Evolutionary conservation across 441 rosid genomes (phyloP).

Genomic region (Heliophila coronopifolia): DNA sequence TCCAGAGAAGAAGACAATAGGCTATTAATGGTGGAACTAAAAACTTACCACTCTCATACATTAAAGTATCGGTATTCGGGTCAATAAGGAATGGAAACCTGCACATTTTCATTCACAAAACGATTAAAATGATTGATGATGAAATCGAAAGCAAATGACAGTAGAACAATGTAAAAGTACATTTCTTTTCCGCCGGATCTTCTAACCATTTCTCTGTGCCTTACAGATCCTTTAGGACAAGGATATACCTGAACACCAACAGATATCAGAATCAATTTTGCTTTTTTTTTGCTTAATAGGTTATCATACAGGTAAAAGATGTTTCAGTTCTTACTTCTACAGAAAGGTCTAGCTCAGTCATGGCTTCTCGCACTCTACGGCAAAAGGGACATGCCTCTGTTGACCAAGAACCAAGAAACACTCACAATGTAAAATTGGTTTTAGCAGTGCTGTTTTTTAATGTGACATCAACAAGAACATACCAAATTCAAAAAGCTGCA

Average conservation of each 20-base stretch:
- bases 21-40: background rate
- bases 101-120: slow-evolving; percentile 18
- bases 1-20: background rate
- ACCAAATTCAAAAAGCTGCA: slow-evolving; percentile 82
- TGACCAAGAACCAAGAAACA: slow-evolving; percentile 19
- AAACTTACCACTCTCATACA: slow-evolving; percentile 77
- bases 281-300: background rate
- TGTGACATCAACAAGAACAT: slow-evolving; percentile 12
- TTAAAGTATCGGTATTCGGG: slow-evolving; percentile 52
- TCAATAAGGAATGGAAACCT: slow-evolving; percentile 83
- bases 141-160: background rate
- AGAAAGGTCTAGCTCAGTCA: slow-evolving; percentile 81
- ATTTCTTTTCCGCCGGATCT: slow-evolving; percentile 68
- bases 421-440: background rate
- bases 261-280: slow-evolving; percentile 12
- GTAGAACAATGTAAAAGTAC: slow-evolving; percentile 33
- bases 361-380: slow-evolving; percentile 73
- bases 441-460: background rate
- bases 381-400: slow-evolving; percentile 90
- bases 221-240: slow-evolving; percentile 78
- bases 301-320: background rate
- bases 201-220: slow-evolving; percentile 73
- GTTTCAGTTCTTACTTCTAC: slow-evolving; percentile 42
- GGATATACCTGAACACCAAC: slow-evolving; percentile 60
- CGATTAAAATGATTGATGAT: no score